These are phyloP conservation scores for Dunaliella primolecta DNA, from an alignment of 139 green algal genomes.

Conservation along the genomic window DNA sequence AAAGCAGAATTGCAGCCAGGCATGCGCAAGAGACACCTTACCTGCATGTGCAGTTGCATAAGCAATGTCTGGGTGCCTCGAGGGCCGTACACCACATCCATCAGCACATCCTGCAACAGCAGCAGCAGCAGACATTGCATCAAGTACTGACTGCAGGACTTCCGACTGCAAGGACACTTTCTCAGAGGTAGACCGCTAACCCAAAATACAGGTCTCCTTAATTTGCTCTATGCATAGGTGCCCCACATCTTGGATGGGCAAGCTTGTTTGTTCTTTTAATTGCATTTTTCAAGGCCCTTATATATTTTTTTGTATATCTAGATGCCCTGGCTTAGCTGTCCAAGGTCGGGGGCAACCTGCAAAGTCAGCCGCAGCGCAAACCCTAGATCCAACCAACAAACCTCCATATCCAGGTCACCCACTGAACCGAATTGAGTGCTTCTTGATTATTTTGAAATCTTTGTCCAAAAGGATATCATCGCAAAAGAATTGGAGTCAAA, in stretches of 20 bases:
- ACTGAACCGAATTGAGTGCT: neutral
- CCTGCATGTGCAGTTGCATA: neutral
- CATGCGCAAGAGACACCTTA: neutral
- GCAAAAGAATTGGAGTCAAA: neutral
- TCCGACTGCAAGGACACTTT: too few species aligned
- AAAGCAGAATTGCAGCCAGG: too few species aligned
- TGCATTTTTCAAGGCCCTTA: too few species aligned
- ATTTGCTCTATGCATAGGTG: too few species aligned
- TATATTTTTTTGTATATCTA: too few species aligned
- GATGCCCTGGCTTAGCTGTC: too few species aligned
- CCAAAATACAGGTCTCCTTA: too few species aligned
- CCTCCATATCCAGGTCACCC: neutral
- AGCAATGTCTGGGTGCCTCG: neutral
- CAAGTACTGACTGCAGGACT: too few species aligned
- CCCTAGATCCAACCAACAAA: neutral
- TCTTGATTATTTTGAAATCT: neutral
- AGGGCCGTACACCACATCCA: slow-evolving; percentile 7
- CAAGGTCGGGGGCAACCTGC: neutral
- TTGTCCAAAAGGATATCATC: neutral
- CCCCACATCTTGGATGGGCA: too few species aligned
- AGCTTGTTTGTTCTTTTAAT: too few species aligned
- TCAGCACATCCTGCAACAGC: neutral
- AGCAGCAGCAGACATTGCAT: too few species aligned
- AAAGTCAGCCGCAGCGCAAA: neutral
- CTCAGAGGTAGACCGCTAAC: too few species aligned